phyloP scores from a whole-genome alignment of 78 protist species.

The Planoprotostelium fungivorum region DNA sequence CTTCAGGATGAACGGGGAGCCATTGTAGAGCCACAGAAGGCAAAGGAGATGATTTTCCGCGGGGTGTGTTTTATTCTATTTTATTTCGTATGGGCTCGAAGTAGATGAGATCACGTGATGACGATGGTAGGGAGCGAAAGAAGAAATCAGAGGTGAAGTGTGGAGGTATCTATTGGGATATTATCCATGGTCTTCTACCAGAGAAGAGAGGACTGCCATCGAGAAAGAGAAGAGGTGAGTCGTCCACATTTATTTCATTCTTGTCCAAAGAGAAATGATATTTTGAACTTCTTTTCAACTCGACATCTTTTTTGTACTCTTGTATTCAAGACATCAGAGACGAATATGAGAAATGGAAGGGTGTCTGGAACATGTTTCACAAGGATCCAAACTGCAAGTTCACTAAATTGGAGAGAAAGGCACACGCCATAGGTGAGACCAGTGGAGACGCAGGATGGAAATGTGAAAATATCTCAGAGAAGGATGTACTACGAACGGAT shows the following conservation, averaged over 20 bases:
- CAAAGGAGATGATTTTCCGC: neutral
- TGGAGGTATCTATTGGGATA: constrained; percentile 52
- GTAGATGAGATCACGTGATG: constrained; percentile 19
- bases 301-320: too few relatives aligned
- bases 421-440: neutral
- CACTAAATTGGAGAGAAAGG: neutral
- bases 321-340: too few relatives aligned
- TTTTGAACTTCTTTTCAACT: too few relatives aligned
- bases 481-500: constrained; percentile 69
- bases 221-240: constrained; percentile 33
- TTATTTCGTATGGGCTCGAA: too few relatives aligned
- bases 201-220: constrained; percentile 16
- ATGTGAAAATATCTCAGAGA: neutral
- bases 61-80: constrained; percentile 1
- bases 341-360: neutral
- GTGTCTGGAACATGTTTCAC: neutral
- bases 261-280: neutral
- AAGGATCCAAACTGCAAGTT: neutral
- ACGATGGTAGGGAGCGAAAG: constrained; percentile 54
- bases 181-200: constrained; percentile 52
- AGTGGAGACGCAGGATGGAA: neutral
- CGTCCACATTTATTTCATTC: constrained; percentile 3
- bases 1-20: neutral
- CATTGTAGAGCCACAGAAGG: neutral
- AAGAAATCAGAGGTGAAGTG: constrained; percentile 43